Evolutionary conservation across 192 early-diverging fungal species (phyloP).

Genomic region (Martensiomyces pterosporus): DNA sequence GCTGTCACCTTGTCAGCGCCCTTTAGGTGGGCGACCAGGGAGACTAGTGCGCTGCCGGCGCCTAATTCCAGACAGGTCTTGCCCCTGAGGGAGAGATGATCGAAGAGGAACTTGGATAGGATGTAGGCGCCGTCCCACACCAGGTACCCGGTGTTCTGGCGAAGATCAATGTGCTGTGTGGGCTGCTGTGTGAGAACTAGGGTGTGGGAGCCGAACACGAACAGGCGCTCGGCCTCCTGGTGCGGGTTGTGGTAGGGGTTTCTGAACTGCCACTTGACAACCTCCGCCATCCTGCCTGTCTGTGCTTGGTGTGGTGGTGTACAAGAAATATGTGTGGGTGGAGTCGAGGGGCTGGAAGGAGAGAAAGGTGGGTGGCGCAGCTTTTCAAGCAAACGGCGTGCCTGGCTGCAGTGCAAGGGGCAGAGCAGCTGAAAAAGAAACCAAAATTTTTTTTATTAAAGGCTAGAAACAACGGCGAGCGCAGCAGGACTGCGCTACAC

Average conservation of each 20-base stretch:
- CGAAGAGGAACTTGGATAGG: slow-evolving; percentile 13
- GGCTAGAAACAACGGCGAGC: too few relatives aligned
- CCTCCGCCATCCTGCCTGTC: too few relatives aligned
- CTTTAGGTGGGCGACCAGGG: slow-evolving; percentile 5
- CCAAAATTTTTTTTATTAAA: too few relatives aligned
- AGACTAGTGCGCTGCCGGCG: slow-evolving; percentile 20
- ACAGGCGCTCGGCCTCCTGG: slow-evolving; percentile 6
- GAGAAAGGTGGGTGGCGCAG: too few relatives aligned
- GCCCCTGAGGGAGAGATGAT: slow-evolving; percentile 1
- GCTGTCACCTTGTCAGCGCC: slow-evolving; percentile 6
- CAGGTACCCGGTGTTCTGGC: slow-evolving; percentile 21
- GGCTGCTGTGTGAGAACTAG: slow-evolving; percentile 13
- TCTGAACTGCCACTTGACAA: slow-evolving; percentile 22
- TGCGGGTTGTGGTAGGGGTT: slow-evolving; percentile 16
- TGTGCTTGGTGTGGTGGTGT: neutral
- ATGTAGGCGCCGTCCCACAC: slow-evolving; percentile 33
- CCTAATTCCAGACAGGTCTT: slow-evolving; percentile 21
- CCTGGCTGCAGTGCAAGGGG: too few relatives aligned
- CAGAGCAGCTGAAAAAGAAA: too few relatives aligned
- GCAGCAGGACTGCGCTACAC: too few relatives aligned
- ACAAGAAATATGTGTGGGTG: neutral
- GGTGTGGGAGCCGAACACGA: slow-evolving; percentile 21
- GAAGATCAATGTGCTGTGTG: slow-evolving; percentile 3
- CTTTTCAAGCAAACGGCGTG: too few relatives aligned
- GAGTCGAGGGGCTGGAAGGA: too few relatives aligned